Conservation (phyloP, 1,139 yeast species). For the Maudiozyma humilis region DNA sequence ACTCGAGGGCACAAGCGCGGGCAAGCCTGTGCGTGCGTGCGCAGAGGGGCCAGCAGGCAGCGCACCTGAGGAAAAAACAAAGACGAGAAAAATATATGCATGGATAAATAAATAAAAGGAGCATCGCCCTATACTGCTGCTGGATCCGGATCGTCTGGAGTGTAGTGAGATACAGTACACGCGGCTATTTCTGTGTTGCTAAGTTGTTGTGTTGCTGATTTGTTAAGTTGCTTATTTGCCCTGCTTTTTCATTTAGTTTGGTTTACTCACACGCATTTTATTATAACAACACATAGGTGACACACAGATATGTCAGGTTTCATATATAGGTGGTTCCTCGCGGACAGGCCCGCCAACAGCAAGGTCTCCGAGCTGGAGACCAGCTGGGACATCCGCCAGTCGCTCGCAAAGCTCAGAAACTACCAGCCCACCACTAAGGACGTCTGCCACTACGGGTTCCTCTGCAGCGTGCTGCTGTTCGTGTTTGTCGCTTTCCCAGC, state of each 20-base stretch:
- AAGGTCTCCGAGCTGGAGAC: constrained; percentile 50
- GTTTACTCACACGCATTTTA: no score
- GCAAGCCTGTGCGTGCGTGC: no score
- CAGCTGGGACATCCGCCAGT: constrained; percentile 47
- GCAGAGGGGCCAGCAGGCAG: no score
- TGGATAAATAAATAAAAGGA: neutral
- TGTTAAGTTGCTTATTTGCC: no score
- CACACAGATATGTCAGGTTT: constrained; percentile 14
- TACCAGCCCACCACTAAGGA: constrained; percentile 45
- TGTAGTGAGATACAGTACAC: no score
- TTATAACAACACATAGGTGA: neutral
- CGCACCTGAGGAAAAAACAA: neutral
- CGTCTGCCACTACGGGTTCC: constrained; percentile 44
- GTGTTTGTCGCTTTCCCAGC: constrained; percentile 38
- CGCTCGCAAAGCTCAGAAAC: constrained; percentile 41
- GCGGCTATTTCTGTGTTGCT: no score
- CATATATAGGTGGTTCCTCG: constrained; percentile 46
- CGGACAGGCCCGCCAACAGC: constrained; percentile 52
- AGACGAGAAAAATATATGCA: neutral
- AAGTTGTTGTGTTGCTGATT: no score
- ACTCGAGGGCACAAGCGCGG: no score
- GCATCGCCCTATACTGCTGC: no score
- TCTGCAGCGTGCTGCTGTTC: constrained; percentile 42
- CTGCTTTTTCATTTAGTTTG: no score
- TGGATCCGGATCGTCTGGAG: no score